Evolutionary conservation across 495 filamentous ascomycete genomes (phyloP).

Genomic region (Daldinia caldariorum): DNA sequence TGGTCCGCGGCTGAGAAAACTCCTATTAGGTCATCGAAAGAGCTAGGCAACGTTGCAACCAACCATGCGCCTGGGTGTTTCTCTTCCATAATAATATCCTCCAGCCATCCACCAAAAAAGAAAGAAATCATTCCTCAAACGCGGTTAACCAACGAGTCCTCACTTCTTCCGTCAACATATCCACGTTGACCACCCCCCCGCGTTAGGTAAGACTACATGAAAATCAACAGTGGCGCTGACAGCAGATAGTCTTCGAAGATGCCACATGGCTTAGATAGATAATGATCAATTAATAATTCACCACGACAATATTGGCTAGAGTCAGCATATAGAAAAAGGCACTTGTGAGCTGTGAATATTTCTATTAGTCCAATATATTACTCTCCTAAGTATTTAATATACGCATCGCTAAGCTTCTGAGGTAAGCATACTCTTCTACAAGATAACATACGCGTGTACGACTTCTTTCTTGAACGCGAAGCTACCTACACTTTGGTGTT

Average conservation of each 20-base stretch:
- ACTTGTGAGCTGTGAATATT: not conserved
- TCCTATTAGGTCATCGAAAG: conserved; percentile 11
- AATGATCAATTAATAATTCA: conserved; percentile 8
- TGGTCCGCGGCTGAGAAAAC: conserved; percentile 36
- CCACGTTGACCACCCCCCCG: not conserved
- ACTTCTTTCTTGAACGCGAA: not conserved
- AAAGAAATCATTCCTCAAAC: not conserved
- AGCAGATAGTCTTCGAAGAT: not conserved
- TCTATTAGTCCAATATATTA: conserved; percentile 7
- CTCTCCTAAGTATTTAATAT: conserved; percentile 10
- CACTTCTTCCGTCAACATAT: not conserved
- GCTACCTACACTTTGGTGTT: conserved; percentile 4
- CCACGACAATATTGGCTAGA: not conserved
- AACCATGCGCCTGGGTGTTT: not conserved
- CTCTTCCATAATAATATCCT: conserved; percentile 3
- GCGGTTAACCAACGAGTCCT: not conserved
- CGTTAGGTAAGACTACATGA: not conserved
- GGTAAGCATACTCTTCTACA: conserved; percentile 17
- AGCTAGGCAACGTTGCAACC: conserved; percentile 21
- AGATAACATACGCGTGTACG: not conserved
- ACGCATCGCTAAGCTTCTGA: conserved; percentile 27
- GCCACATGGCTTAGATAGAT: not conserved
- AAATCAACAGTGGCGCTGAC: not conserved
- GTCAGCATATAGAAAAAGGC: conserved; percentile 12
- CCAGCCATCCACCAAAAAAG: conserved; percentile 1